Conservation (phyloP, 805 yeast species). For the Wickerhamiella musiphila region DNA sequence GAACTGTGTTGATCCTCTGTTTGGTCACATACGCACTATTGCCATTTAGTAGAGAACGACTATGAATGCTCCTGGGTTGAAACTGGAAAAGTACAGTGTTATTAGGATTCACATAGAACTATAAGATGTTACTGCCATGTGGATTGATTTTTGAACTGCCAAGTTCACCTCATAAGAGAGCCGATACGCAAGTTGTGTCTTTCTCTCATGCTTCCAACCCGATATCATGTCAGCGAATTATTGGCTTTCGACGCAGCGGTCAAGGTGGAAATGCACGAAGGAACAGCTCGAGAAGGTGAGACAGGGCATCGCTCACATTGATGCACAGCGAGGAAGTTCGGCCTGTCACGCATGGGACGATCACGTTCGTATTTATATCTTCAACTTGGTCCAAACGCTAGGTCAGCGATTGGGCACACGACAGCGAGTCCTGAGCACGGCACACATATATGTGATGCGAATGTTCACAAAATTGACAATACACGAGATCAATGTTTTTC, state of each 20-base stretch:
- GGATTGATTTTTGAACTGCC: too few species aligned
- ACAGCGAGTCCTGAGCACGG: slow-evolving; percentile 74
- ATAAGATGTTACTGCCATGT: too few species aligned
- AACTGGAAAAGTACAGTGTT: too few species aligned
- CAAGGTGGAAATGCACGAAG: slow-evolving; percentile 64
- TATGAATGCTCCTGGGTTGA: too few species aligned
- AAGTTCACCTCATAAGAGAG: too few species aligned
- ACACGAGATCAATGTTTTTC: slow-evolving; percentile 66
- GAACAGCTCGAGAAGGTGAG: slow-evolving; percentile 34
- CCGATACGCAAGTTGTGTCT: too few species aligned
- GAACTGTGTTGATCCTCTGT: too few species aligned
- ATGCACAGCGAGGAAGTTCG: slow-evolving; percentile 21
- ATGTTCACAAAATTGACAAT: slow-evolving; percentile 56
- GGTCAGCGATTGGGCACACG: slow-evolving; percentile 66
- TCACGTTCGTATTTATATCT: slow-evolving; percentile 47
- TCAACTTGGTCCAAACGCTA: slow-evolving; percentile 50
- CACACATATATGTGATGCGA: slow-evolving; percentile 70
- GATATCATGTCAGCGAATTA: slow-evolving; percentile 41
- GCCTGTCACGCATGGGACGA: slow-evolving; percentile 22
- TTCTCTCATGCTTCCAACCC: too few species aligned
- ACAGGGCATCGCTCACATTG: slow-evolving; percentile 14
- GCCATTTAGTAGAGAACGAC: too few species aligned
- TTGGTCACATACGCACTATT: too few species aligned
- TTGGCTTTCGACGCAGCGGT: slow-evolving; percentile 73
- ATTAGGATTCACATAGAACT: too few species aligned